A percentile compares a stretch with the other conserved stretches of the same genome.
phyloP scores from a whole-genome alignment of 805 yeast genomes.

The Teunomyces gatunensis region DNA sequence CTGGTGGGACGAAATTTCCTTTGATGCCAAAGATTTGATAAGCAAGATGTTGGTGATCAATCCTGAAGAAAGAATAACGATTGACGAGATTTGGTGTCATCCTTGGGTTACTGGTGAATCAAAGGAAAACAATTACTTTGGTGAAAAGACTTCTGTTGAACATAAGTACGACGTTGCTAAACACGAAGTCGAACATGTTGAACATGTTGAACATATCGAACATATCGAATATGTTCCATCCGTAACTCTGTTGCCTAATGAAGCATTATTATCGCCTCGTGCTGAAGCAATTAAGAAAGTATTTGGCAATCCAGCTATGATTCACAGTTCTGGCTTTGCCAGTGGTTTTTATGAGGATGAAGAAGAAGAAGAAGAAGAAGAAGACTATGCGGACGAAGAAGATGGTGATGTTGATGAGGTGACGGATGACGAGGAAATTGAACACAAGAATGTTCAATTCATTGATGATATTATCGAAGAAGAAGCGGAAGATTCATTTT shows the following conservation, averaged over 20 bases:
- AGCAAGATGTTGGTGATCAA: conserved; percentile 64
- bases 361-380: conserved; percentile 8
- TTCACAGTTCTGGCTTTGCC: conserved; percentile 4
- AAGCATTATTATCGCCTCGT: conserved; percentile 26
- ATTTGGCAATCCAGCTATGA: conserved; percentile 44
- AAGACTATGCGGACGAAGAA: conserved; percentile 10
- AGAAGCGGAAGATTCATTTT: conserved; percentile 9
- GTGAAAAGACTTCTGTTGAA: conserved; percentile 1
- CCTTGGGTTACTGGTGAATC: conserved; percentile 50
- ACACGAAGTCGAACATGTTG: conserved; percentile 8
- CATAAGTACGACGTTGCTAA: conserved; percentile 5
- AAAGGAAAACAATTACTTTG: conserved; percentile 2
- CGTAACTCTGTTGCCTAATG: neutral
- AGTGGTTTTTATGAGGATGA: conserved; percentile 13
- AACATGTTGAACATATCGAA: neutral
- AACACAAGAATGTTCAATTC: conserved; percentile 19
- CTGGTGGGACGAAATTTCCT: conserved; percentile 85
- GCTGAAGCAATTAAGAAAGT: conserved; percentile 42
- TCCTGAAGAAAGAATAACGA: conserved; percentile 64
- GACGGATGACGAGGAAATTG: neutral
- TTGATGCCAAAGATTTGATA: conserved; percentile 69
- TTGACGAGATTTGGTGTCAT: conserved; percentile 64
- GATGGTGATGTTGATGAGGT: conserved; percentile 13
- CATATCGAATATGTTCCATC: neutral
- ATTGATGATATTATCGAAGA: conserved; percentile 15